Evolutionary conservation across 2,329 filamentous ascomycete species (phyloP), one percentile per base, ranked within the genome.

Genomic region (Fusarium verrucosum): DNA sequence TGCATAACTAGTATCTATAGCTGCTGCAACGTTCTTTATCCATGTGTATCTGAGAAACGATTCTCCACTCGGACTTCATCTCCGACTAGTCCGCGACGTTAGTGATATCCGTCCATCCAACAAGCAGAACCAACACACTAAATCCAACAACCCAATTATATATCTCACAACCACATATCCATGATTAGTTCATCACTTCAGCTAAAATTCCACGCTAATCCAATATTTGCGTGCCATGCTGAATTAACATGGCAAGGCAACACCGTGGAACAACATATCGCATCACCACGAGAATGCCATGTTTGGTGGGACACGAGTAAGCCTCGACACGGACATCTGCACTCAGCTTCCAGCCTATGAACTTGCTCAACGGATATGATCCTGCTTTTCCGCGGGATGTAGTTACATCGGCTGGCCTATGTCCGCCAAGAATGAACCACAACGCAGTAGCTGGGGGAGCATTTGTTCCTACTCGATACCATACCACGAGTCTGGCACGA

Each of bases 271-370:
- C 42, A 13, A 14, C 14, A 14, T 19, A 28, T 33, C 11, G 13
- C 42, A 33, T 44, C 10, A n/a, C 10, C 50, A 53, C 35, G 50
- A 50, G 43, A 50, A 33, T 25, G n/a, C 43, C 50, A 53, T 50
- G 43, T 53, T 38, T 32, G 28, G 50, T 53, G 43, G 38, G 33
- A 53, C 50, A 26, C 38, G 17, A 50, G 19, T 30, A 42, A 42
- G 35, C 46, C 19, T 16, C 14, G 17, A 16, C 17, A 33, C 20
- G 22, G 26, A 13, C 38, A n/a, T 45, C 20, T 28, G 13, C 23
- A 10, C 16, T 9, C 43, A 25, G n/a, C 17, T 26, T 17, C 9
- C 14, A 20, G 17, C 8, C 47, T n/a, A 25, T 5, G 30, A 25
- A 17, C 13, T 17, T 22, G 1, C 8, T 19, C 7, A 25, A 9